phyloP scores from a whole-genome alignment of 2,329 filamentous ascomycete genomes.

The Colletotrichum sp. region DNA sequence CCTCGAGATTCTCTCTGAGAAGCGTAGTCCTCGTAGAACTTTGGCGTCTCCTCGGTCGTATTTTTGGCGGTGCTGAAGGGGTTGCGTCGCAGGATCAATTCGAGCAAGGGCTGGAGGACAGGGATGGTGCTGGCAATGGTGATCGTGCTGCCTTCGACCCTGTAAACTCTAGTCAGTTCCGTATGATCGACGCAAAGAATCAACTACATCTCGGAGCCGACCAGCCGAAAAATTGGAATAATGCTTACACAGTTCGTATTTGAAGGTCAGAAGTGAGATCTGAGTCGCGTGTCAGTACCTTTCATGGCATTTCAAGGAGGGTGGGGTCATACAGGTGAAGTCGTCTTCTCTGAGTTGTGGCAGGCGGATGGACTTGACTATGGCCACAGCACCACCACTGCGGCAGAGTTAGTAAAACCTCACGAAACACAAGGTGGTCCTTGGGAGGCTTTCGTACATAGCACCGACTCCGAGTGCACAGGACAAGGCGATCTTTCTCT shows the following conservation, averaged over 20 bases:
- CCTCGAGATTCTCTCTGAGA: neutral
- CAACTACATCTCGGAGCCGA: neutral
- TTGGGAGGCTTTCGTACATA: constrained; percentile 29
- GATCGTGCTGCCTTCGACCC: constrained; percentile 36
- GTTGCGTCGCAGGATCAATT: neutral
- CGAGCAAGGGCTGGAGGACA: constrained; percentile 33
- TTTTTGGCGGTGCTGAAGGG: neutral
- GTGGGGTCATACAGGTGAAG: constrained; percentile 25
- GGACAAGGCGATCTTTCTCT: constrained; percentile 45
- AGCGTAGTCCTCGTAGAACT: neutral
- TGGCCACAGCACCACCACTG: constrained; percentile 27
- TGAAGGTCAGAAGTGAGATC: constrained; percentile 44
- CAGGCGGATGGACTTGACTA: constrained; percentile 38
- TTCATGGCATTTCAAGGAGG: neutral
- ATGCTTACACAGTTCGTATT: constrained; percentile 47
- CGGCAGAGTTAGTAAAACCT: neutral
- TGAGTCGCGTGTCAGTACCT: neutral
- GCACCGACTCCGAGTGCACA: constrained; percentile 43
- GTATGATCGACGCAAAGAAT: neutral
- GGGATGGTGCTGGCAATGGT: constrained; percentile 41
- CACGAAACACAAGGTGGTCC: too few species aligned
- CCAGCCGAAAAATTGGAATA: neutral
- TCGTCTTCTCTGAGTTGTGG: constrained; percentile 30
- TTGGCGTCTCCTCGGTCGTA: neutral
- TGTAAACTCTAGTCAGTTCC: constrained; percentile 7